A percentile compares a stretch with the other conserved stretches of the same genome.
These are phyloP conservation scores for Pistacia atlantica DNA, from an alignment of 345 rosid species.

Conservation along the genomic window DNA sequence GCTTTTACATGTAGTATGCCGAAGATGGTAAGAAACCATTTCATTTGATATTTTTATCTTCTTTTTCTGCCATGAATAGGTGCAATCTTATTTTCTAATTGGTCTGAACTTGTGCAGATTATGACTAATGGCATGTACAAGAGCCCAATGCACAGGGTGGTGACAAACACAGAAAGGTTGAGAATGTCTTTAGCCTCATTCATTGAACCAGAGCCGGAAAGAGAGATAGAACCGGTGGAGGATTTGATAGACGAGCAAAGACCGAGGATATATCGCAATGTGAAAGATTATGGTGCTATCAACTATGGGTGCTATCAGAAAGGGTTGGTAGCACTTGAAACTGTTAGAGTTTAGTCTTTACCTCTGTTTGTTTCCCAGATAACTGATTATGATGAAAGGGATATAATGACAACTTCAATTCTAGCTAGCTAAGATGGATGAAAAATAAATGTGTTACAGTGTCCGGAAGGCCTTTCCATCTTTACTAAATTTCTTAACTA, in stretches of 20 bases:
- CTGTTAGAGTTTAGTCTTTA: conserved; percentile 22
- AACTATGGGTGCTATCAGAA: conserved; percentile 46
- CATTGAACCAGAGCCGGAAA: conserved; percentile 42
- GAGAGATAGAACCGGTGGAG: conserved; percentile 37
- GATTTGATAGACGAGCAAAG: conserved; percentile 32
- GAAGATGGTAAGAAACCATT: background rate
- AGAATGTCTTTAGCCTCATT: conserved; percentile 49
- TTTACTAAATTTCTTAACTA: background rate
- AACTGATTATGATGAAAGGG: background rate
- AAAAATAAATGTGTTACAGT: background rate
- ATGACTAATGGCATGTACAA: conserved; percentile 62
- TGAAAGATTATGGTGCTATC: conserved; percentile 44
- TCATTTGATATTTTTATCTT: background rate
- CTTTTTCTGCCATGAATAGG: background rate
- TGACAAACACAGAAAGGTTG: conserved; percentile 42
- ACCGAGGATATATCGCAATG: conserved; percentile 42
- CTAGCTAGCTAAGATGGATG: background rate
- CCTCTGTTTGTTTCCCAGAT: background rate
- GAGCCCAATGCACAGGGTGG: conserved; percentile 51
- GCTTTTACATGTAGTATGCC: background rate
- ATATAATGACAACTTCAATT: background rate
- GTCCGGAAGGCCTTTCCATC: background rate
- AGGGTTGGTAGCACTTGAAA: conserved; percentile 44
- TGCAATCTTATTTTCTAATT: background rate
- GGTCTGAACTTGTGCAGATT: conserved; percentile 34